Evolutionary conservation across 2,329 filamentous ascomycete genomes (phyloP).

Genomic region (Paraphaeosphaeria minitans): DNA sequence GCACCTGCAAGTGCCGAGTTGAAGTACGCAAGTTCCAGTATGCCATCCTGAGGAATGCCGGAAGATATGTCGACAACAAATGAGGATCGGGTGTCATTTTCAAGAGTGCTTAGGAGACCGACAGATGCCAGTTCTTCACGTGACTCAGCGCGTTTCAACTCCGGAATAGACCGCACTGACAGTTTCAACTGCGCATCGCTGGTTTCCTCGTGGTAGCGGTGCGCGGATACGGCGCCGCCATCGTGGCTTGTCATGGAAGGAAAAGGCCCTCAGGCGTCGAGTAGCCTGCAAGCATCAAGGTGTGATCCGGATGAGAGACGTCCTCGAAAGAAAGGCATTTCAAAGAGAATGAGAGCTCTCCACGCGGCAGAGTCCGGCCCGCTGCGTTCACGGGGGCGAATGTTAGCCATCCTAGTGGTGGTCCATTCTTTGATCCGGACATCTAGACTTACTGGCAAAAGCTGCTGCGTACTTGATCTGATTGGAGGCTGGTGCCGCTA

Average conservation of each 20-base stretch:
- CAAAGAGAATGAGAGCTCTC: background rate
- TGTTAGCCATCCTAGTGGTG: background rate
- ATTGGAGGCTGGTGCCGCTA: background rate
- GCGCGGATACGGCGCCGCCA: constrained; percentile 1
- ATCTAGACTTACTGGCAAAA: background rate
- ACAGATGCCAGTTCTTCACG: constrained; percentile 15
- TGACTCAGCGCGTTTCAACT: constrained; percentile 13
- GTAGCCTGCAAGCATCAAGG: background rate
- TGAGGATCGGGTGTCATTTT: constrained; percentile 31
- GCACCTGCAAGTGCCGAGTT: constrained; percentile 30
- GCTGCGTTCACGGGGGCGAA: background rate
- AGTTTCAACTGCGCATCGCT: constrained; percentile 9
- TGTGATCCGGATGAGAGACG: background rate
- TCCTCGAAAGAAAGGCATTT: background rate
- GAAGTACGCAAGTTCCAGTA: constrained; percentile 29
- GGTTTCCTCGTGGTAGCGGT: constrained; percentile 10
- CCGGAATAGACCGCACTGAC: constrained; percentile 13
- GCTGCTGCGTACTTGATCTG: background rate
- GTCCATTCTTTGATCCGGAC: background rate
- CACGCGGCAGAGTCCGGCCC: background rate
- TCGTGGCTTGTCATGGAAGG: background rate
- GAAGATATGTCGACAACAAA: constrained; percentile 25
- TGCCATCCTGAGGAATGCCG: constrained; percentile 11
- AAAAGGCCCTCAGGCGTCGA: background rate
- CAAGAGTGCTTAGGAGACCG: constrained; percentile 28